Base-by-base conservation (phyloP, 2,329 filamentous ascomycete genomes). In the Thelonectria blattea region DNA sequence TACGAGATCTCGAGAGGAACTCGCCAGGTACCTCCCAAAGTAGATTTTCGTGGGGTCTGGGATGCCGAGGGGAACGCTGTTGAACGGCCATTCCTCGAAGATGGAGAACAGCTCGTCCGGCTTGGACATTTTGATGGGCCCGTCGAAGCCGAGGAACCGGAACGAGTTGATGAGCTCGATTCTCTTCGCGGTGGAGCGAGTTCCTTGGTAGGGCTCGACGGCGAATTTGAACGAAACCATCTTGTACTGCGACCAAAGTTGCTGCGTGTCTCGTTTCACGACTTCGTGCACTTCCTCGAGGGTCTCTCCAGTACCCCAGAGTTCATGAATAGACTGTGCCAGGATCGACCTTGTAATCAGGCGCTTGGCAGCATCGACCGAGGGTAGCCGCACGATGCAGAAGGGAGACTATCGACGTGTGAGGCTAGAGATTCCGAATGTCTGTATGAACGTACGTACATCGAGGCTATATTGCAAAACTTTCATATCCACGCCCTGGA, bases 121-220 rank as follows among this genome's bases (percentile, higher is more conserved):
- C 18, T 85, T 81, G 57, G 85, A 87, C 85, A 99, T 89, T 54
- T 81, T 80, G 73, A 98, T 94, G 1, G 86, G 87, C 0, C 95
- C 95, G 14, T 87, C 77, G 70, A 98, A 92, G 1, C 81, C 86
- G 53, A 97, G 81, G 75, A 92, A 97, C 27, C 80, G 78, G 75
- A 98, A 96, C 1, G 86, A 85, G 71, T 97, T 88, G 72, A 99
- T 95, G 63, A 97, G 85, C 9, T 83, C 80, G n/a, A 86, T 79
- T 68, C 93, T 91, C 62, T 87, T 81, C 4, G 80, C 74, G 51
- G 81, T 80, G 30, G 85, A 82, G 46, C 91, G 88, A 49, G 89
- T 90, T 48, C 90, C 90, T 55, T 89, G 91, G 76, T 89, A 98
- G n/a, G 85, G 85, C 72, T 98, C 93, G 62, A 98, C 76, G 41